These are phyloP conservation scores for Alternaria metachromatica DNA, from an alignment of 2,329 filamentous ascomycete genomes.

Conservation along the genomic window DNA sequence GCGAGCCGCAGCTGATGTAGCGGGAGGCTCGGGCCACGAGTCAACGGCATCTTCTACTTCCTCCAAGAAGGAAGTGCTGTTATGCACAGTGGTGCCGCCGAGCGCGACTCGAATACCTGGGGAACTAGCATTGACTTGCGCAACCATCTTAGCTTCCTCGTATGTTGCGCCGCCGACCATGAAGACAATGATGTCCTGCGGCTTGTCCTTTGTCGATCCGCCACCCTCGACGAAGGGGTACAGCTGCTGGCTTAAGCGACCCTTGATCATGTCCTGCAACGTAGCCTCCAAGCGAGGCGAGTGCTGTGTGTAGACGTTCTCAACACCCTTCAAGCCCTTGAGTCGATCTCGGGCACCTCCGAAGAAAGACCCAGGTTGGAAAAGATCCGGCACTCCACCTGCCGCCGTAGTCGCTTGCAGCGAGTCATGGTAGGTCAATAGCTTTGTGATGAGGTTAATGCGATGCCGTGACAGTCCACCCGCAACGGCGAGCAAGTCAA, in stretches of 20 bases:
- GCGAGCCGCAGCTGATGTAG: slow-evolving; percentile 64
- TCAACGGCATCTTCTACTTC: slow-evolving; percentile 89
- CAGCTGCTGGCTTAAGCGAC: slow-evolving; percentile 80
- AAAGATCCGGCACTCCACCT: slow-evolving; percentile 88
- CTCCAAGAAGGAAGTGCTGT: slow-evolving; percentile 84
- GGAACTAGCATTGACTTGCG: slow-evolving; percentile 89
- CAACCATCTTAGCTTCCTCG: slow-evolving; percentile 94
- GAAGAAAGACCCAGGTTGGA: slow-evolving; percentile 87
- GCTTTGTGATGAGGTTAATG: slow-evolving; percentile 79
- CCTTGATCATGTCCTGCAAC: slow-evolving; percentile 91
- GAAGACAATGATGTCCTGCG: slow-evolving; percentile 94
- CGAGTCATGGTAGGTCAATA: slow-evolving; percentile 85
- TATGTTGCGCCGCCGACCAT: slow-evolving; percentile 94
- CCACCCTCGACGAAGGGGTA: slow-evolving; percentile 94
- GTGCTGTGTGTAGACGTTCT: slow-evolving; percentile 99
- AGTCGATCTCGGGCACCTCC: slow-evolving; percentile 85
- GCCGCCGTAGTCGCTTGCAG: slow-evolving; percentile 75
- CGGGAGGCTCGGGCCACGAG: slow-evolving; percentile 75
- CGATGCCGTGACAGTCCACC: slow-evolving; percentile 79
- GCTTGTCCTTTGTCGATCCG: slow-evolving; percentile 87
- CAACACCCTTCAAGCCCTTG: slow-evolving; percentile 94
- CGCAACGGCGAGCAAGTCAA: slow-evolving; percentile 84
- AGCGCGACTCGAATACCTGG: slow-evolving; percentile 89
- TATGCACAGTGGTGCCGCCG: slow-evolving; percentile 87
- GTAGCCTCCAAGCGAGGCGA: slow-evolving; percentile 86